Base-by-base conservation (phyloP, 106 monocot species). In the Vanilla planifolia region DNA sequence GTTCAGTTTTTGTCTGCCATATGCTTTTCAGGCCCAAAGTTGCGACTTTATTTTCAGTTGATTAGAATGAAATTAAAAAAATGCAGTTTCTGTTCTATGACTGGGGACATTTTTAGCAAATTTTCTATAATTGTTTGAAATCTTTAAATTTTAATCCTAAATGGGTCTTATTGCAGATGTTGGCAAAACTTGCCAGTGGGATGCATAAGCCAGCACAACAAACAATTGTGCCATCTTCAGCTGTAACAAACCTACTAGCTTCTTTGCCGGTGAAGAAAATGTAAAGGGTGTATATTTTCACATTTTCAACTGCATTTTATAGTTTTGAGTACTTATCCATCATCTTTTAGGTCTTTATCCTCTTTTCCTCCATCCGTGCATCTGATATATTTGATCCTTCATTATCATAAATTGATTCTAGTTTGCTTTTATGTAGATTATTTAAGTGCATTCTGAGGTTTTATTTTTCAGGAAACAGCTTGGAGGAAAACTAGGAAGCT, bases 181-280 rank as follows among this genome's bases (percentile, higher is more conserved):
- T 98, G 37, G 91, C 98, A 45, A 98, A 98, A 82, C 81, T 88
- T 74, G 88, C 85, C 43, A 98, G 98, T 75, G 73, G 74, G 33
- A 92, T 98, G 87, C 68, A 98, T 71, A 98, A 98, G 59, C 98
- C 92, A 74, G 91, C 92, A 59, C 98, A 98, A 50, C 98, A 98
- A 73, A 98, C 98, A 46, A 67, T 92, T 59, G 98, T 98, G 8
- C 98, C 82, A 22, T 73, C 79, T 32, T 92, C 91, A 50, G 76
- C 87, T 59, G 85, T 98, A 30, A 67, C 68, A 57, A 77, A 85
- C 37, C 77, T 98, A 45, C 71, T 98, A 48, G 81, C 84, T 74
- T 85, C 81, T 8, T 85, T 98, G 52, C 98, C 91, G 0, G 81
- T 98, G 33, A 98, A 88, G 76, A 98, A 98, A 69, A 98, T 92